Conservation (phyloP, 352 stramenopile species). For the Elongisporangium senticosum region DNA sequence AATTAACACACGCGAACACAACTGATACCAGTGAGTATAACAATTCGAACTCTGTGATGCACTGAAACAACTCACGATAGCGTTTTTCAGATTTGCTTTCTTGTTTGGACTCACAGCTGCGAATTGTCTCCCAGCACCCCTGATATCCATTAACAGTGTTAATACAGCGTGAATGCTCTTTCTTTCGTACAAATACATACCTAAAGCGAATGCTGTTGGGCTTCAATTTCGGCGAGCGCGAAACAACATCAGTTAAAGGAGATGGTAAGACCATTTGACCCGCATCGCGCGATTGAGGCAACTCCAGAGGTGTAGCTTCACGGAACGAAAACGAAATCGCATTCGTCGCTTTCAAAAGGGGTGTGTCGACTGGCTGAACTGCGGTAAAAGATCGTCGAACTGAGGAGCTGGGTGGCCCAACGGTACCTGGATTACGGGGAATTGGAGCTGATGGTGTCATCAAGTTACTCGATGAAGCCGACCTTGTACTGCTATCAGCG, state of each 20-base stretch:
- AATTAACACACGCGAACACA: not conserved
- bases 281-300: slow-evolving; percentile 3
- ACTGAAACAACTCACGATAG: slow-evolving; percentile 25
- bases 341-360: slow-evolving; percentile 17
- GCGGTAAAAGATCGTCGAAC: slow-evolving; percentile 12
- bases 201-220: slow-evolving; percentile 37
- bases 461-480: slow-evolving; percentile 6
- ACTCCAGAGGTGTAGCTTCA: slow-evolving; percentile 2
- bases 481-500: not conserved
- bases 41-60: not conserved
- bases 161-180: not conserved
- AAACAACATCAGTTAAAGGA: slow-evolving; percentile 28
- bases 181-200: slow-evolving; percentile 11
- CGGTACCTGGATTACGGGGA: slow-evolving; percentile 5
- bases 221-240: slow-evolving; percentile 42
- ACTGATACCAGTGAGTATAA: not conserved
- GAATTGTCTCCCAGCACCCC: slow-evolving; percentile 53
- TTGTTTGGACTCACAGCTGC: slow-evolving; percentile 24
- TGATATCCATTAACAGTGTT: slow-evolving; percentile 3
- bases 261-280: slow-evolving; percentile 29
- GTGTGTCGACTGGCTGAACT: slow-evolving; percentile 10
- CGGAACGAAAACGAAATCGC: slow-evolving; percentile 20
- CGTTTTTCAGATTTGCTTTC: slow-evolving; percentile 12
- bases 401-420: slow-evolving; percentile 15
- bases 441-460: slow-evolving; percentile 18